Conservation (phyloP, 2,329 filamentous ascomycete species). For the Metarhizium brunneum region DNA sequence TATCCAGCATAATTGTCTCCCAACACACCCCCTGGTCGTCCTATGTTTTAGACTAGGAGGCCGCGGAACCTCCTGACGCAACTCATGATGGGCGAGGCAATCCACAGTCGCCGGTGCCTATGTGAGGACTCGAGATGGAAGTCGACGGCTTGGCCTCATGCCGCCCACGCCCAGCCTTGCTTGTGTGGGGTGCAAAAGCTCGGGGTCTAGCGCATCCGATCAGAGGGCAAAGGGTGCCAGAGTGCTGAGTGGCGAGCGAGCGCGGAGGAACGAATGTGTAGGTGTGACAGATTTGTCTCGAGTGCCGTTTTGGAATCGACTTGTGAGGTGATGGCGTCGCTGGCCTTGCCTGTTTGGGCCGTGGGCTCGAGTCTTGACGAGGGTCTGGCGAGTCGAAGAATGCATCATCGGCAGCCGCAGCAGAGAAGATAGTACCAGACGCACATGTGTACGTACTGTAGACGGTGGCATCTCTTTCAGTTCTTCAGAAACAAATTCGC, state of each 20-base stretch:
- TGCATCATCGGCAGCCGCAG: too few relatives aligned
- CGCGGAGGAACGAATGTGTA: not conserved
- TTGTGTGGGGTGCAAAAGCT: not conserved
- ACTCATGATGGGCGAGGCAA: not conserved
- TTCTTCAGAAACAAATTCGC: not conserved
- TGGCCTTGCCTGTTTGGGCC: conserved; percentile 8
- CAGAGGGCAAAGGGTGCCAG: not conserved
- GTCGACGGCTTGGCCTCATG: conserved; percentile 2
- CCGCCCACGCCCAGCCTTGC: not conserved
- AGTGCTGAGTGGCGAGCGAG: conserved; percentile 7
- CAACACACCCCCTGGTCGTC: conserved; percentile 10
- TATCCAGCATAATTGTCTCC: conserved; percentile 8
- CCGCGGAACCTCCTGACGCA: not conserved
- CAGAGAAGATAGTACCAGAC: too few relatives aligned
- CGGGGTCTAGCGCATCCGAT: conserved; percentile 11
- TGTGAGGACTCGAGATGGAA: not conserved
- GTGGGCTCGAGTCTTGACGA: not conserved
- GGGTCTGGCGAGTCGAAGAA: not conserved
- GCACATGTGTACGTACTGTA: too few relatives aligned
- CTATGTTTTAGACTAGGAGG: conserved; percentile 9
- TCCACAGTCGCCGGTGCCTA: too few relatives aligned
- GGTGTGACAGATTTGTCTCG: conserved; percentile 28
- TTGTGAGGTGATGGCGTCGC: conserved; percentile 6
- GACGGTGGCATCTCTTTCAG: too few relatives aligned
- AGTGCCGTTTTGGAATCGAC: conserved; percentile 18